Evolutionary conservation across 78 protist genomes (phyloP).

Genomic region (Dictyostelium firmibasis): DNA sequence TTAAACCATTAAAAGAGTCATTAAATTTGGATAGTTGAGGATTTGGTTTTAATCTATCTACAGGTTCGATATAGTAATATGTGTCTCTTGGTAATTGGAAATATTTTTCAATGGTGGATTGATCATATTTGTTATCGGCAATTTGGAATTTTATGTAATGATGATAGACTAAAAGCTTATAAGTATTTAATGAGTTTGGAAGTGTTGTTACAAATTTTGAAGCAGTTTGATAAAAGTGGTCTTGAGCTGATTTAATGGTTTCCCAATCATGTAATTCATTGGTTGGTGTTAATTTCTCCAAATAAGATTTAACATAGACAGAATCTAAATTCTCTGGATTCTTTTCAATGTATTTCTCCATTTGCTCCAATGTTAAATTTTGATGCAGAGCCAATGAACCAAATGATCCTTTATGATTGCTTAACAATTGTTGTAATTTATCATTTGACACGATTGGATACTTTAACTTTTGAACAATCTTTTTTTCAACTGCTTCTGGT

Average conservation of each 20-base stretch:
- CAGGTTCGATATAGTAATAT: neutral
- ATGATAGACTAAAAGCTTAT: neutral
- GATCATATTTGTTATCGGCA: neutral
- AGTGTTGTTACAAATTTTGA: slow-evolving; percentile 18
- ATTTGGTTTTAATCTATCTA: neutral
- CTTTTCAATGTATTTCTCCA: neutral
- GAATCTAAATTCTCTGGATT: slow-evolving; percentile 8
- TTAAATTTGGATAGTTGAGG: neutral
- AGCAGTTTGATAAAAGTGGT: neutral
- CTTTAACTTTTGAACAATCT: neutral
- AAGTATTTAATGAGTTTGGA: neutral
- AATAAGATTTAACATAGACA: neutral
- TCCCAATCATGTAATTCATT: slow-evolving; percentile 35
- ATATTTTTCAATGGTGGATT: neutral
- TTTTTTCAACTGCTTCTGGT: neutral
- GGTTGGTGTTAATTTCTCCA: slow-evolving; percentile 17
- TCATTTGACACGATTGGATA: slow-evolving; percentile 25
- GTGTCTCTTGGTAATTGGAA: slow-evolving; percentile 49
- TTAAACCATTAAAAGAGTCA: neutral
- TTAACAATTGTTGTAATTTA: neutral
- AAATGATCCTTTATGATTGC: neutral
- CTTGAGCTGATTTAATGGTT: neutral
- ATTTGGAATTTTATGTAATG: slow-evolving; percentile 29
- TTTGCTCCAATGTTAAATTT: slow-evolving; percentile 48
- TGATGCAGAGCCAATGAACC: neutral